These are phyloP conservation scores for Tricholoma bakamatsutake DNA, from an alignment of 768 basidiomycete genomes.

Conservation along the genomic window DNA sequence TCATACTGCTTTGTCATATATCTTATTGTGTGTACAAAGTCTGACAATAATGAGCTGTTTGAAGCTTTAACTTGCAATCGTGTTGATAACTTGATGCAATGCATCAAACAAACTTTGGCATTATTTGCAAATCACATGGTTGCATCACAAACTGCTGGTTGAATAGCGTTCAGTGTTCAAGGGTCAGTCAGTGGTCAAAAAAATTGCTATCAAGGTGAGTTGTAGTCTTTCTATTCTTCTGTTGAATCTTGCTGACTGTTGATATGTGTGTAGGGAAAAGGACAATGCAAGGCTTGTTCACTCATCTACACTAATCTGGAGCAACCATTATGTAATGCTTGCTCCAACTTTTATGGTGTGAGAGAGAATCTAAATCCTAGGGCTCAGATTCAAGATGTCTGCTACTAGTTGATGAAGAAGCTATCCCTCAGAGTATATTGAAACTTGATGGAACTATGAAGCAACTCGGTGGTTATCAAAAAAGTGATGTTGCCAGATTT, in stretches of 20 bases:
- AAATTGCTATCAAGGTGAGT: not conserved
- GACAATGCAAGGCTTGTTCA: conserved; percentile 1
- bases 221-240: not conserved
- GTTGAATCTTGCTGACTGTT: not conserved
- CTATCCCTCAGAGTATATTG: not conserved
- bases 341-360: not conserved
- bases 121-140: too few relatives aligned
- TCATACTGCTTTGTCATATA: too few relatives aligned
- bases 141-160: too few relatives aligned
- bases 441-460: not conserved
- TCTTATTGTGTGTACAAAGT: too few relatives aligned
- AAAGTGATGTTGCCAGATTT: conserved; percentile 5
- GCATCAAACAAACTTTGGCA: too few relatives aligned
- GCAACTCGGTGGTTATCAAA: not conserved
- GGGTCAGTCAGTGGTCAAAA: not conserved
- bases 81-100: too few relatives aligned
- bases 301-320: not conserved
- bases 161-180: too few relatives aligned
- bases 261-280: not conserved
- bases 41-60: too few relatives aligned
- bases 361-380: not conserved
- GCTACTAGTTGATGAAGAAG: not conserved
- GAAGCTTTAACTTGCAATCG: too few relatives aligned
- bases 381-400: not conserved
- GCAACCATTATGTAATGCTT: not conserved